Conservation (phyloP, 140 eudicot species). For the Stevia rebaudiana region DNA sequence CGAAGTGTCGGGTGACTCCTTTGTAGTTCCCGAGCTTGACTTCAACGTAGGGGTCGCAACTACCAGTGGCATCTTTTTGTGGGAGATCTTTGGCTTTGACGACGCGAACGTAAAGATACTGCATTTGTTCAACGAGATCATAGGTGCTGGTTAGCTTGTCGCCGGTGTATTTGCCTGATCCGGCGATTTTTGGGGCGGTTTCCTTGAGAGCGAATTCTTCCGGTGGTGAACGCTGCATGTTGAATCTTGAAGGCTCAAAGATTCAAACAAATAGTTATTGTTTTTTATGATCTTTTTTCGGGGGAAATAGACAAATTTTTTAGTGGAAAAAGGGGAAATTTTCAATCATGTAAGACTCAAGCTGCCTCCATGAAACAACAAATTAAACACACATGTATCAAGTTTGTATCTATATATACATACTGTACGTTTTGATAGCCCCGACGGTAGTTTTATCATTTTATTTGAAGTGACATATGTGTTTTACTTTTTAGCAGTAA, state of each 20-base stretch:
- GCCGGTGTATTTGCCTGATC: conserved; percentile 49
- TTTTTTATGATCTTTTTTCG: background rate
- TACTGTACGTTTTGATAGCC: too few species aligned
- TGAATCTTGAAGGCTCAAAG: background rate
- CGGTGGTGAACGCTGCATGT: conserved; percentile 44
- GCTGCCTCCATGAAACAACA: too few species aligned
- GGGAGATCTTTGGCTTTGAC: conserved; percentile 70
- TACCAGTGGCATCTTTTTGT: conserved; percentile 49
- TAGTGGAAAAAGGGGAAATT: conserved; percentile 15
- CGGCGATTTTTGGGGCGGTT: conserved; percentile 65
- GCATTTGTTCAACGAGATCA: conserved; percentile 84
- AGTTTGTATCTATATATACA: background rate
- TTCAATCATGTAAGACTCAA: conserved; percentile 18
- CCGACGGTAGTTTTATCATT: too few species aligned
- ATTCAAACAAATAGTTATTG: background rate
- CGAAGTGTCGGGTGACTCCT: conserved; percentile 57
- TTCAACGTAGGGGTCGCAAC: conserved; percentile 70
- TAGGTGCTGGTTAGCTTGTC: conserved; percentile 68
- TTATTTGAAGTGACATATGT: too few species aligned
- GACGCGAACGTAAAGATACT: conserved; percentile 63
- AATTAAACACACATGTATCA: background rate
- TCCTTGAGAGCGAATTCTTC: conserved; percentile 69
- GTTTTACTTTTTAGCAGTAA: too few species aligned
- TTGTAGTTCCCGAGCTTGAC: conserved; percentile 72
- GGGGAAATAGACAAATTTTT: conserved; percentile 20